A percentile compares a stretch with the other conserved stretches of the same genome.
Evolutionary conservation across 257 asterid species (phyloP).

Genomic region (Solanum gracilifrons): DNA sequence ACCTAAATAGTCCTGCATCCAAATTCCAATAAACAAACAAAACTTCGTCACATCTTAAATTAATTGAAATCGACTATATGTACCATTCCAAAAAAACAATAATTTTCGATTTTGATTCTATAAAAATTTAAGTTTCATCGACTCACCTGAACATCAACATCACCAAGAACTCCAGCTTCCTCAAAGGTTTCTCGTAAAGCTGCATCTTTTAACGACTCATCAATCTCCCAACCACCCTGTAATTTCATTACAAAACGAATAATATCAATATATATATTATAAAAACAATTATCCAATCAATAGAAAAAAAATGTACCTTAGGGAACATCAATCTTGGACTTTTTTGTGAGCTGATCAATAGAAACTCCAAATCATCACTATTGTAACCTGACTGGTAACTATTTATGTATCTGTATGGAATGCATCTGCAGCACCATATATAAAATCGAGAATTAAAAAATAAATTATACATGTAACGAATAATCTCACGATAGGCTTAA

Average conservation of each 20-base stretch:
- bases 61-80: background rate
- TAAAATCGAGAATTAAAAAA: background rate
- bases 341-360: conserved; percentile 83
- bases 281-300: background rate
- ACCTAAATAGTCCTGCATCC: conserved; percentile 37
- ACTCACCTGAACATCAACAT: conserved; percentile 36
- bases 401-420: conserved; percentile 59
- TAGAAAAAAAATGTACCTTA: conserved; percentile 35
- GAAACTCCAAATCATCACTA: conserved; percentile 66
- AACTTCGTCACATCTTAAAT: background rate
- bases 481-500: background rate
- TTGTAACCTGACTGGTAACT: conserved; percentile 16
- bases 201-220: conserved; percentile 72
- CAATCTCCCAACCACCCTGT: conserved; percentile 96
- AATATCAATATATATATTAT: background rate
- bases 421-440: conserved; percentile 48
- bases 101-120: background rate
- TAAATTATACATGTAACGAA: too few species aligned
- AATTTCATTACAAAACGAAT: background rate
- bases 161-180: conserved; percentile 82
- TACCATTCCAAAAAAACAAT: background rate
- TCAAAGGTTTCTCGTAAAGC: conserved; percentile 83
- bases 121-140: background rate
- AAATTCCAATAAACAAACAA: background rate
- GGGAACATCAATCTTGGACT: conserved; percentile 89